Conservation (phyloP, 768 basidiomycete species). For the Amanita muscaria region DNA sequence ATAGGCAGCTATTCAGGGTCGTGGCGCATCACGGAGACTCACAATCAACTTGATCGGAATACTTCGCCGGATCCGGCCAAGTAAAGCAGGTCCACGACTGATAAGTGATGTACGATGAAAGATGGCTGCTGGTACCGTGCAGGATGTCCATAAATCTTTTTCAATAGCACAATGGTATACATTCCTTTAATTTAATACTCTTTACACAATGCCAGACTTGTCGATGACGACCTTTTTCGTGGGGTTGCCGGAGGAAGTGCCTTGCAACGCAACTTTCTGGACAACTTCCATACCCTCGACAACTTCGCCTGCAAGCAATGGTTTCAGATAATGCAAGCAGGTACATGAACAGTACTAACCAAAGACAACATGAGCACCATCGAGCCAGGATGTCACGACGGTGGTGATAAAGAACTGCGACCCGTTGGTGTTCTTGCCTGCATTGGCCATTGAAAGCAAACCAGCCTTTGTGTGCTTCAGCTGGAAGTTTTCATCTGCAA, state of each 20-base stretch:
- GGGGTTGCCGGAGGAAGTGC: constrained; percentile 32
- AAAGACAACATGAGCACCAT: constrained; percentile 81
- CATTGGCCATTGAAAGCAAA: constrained; percentile 74
- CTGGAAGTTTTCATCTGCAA: constrained; percentile 84
- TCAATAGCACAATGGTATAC: constrained; percentile 2
- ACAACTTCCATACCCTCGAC: constrained; percentile 53
- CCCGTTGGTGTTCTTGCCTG: constrained; percentile 77
- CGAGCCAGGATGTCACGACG: constrained; percentile 67
- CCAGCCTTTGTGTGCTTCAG: constrained; percentile 65
- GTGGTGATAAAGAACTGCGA: constrained; percentile 90
- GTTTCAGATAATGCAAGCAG: neutral
- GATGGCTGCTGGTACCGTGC: constrained; percentile 5
- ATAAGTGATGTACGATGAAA: too few relatives aligned
- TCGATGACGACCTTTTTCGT: constrained; percentile 42
- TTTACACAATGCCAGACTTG: constrained; percentile 41
- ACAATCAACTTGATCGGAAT: too few relatives aligned
- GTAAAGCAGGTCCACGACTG: too few relatives aligned
- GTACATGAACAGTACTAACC: constrained; percentile 33
- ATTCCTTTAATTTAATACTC: neutral
- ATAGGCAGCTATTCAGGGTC: too few relatives aligned
- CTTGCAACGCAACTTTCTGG: constrained; percentile 32
- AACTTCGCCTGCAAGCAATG: constrained; percentile 43
- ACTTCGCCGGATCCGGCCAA: too few relatives aligned
- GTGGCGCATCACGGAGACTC: too few relatives aligned
- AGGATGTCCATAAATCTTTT: neutral